Conservation (phyloP, 2,329 filamentous ascomycete species). For the Fusarium humuli region DNA sequence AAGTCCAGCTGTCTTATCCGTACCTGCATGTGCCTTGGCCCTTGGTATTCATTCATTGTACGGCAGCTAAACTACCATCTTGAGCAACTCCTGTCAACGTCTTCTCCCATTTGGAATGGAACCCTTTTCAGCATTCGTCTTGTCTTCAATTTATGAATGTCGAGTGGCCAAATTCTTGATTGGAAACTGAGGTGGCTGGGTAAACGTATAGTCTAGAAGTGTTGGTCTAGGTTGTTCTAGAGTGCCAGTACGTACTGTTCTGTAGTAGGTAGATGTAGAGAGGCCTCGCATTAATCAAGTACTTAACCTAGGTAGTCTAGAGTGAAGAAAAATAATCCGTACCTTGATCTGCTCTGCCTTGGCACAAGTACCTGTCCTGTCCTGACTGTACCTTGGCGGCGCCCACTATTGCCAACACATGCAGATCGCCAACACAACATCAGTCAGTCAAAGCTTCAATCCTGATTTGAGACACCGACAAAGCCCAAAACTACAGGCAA, state of each 20-base stretch:
- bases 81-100: background rate
- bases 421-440: constrained; percentile 33
- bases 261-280: background rate
- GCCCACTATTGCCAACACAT: constrained; percentile 35
- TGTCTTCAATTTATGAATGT: background rate
- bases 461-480: constrained; percentile 16
- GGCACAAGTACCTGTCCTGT: background rate
- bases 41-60: background rate
- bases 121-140: background rate
- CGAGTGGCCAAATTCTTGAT: background rate
- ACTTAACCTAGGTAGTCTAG: background rate
- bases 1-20: background rate
- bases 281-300: constrained; percentile 7
- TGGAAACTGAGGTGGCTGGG: background rate
- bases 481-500: constrained; percentile 12
- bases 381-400: constrained; percentile 26
- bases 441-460: constrained; percentile 28
- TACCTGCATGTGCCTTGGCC: background rate
- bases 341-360: background rate
- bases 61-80: background rate
- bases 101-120: background rate
- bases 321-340: background rate
- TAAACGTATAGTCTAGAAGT: background rate
- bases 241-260: background rate
- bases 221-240: background rate